Evolutionary conservation across 2,329 filamentous ascomycete species (phyloP), one percentile per base, ranked within the genome.

Genomic region (Colletotrichum sp.): DNA sequence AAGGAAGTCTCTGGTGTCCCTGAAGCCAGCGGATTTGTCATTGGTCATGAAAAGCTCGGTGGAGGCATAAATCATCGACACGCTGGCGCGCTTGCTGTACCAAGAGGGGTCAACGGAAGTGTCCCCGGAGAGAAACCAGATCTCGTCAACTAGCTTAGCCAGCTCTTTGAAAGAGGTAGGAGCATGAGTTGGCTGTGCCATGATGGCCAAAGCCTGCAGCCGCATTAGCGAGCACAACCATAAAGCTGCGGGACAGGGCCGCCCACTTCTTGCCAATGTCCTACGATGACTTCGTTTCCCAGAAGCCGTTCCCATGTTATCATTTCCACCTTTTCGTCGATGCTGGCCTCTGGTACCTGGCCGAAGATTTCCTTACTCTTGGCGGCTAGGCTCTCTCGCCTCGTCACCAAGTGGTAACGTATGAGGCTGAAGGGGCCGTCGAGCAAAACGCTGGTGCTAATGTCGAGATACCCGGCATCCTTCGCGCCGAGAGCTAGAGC

Each of bases 21-120:
- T 83, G 80, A 95, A 97, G n/a, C 91, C 92, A 0, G 90, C 86
- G 6, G 93, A 96, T 76, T 88, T 89, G 85, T 99, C 97, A 75
- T 94, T 96, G 26, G 96, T 98, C 96, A 99, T 98, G 86, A 96
- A 98, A 7, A 98, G 88, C 85, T 99, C 97, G 72, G 93, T 91
- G 39, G 93, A 92, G 68, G 95, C 95, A 80, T 92, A 92, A 57
- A 91, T 87, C 79, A 89, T 85, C 39, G 90, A 90, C 12, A 92
- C 84, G 24, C 88, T 88, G 5, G 87, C 90, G 65, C 91, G 89
- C 82, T 92, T 92, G 72, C 90, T 88, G 81, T 99, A 99, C 97
- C 97, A 99, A 6, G 92, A 93, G 6, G 92, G 91, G 84, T 99
- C 96, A 76, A 98, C 95, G 26, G 93, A 91, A 26, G 87, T 89